Percentiles rank a stretch among this genome's conserved stretches.
Evolutionary conservation across 495 filamentous ascomycete species (phyloP).

Genomic region (Cetradonia linearis): DNA sequence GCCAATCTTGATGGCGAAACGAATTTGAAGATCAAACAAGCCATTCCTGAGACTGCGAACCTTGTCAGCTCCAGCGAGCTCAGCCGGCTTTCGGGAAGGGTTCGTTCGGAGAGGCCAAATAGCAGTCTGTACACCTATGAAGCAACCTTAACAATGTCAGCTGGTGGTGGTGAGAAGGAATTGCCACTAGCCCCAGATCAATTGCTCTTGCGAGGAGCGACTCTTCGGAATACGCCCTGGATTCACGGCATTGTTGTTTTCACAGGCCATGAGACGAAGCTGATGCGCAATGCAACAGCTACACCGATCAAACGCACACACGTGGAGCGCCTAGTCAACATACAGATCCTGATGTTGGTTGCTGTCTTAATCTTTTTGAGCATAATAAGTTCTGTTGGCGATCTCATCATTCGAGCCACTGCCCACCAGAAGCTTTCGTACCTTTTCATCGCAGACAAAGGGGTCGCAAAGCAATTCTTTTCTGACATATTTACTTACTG

Average conservation of each 20-base stretch:
- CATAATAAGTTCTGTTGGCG: conserved; percentile 81
- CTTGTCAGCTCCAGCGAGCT: conserved; percentile 81
- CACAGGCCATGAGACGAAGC: conserved; percentile 95
- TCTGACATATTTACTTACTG: conserved; percentile 96
- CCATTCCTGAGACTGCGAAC: conserved; percentile 82
- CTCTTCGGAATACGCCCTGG: conserved; percentile 94
- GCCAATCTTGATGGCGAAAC: conserved; percentile 98
- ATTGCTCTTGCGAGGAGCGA: conserved; percentile 84
- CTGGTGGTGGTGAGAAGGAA: conserved; percentile 93
- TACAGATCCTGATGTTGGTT: conserved; percentile 83
- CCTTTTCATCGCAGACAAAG: conserved; percentile 51
- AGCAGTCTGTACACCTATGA: conserved; percentile 98
- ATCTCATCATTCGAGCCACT: conserved; percentile 66
- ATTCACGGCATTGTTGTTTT: conserved; percentile 95
- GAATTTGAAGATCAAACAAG: conserved; percentile 98
- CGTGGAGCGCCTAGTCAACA: conserved; percentile 86
- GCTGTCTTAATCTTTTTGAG: conserved; percentile 74
- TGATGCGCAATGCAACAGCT: conserved; percentile 97
- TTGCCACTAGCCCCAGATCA: conserved; percentile 72
- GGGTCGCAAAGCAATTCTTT: conserved; percentile 71
- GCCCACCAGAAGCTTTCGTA: conserved; percentile 53
- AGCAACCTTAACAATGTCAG: conserved; percentile 84
- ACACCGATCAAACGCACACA: conserved; percentile 95
- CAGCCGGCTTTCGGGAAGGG: conserved; percentile 71
- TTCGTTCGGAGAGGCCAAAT: conserved; percentile 95